These are phyloP conservation scores for Plasmodium vivax DNA, from an alignment of 169 alveolate genomes.

Conservation along the genomic window DNA sequence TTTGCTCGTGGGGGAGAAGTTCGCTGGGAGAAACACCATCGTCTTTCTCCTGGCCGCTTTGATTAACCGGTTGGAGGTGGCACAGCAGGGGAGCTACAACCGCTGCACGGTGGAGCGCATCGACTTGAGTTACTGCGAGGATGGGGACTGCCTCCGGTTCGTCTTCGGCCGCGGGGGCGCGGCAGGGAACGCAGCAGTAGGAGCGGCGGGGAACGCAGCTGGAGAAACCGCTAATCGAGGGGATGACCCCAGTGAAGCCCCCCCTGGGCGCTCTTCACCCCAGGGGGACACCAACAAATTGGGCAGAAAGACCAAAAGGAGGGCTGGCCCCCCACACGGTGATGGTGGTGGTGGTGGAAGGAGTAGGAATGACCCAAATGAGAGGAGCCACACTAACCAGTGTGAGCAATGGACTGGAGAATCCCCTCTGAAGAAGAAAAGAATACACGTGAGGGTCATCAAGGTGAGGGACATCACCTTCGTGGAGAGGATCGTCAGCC, in stretches of 20 bases:
- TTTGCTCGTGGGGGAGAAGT: conserved; percentile 31
- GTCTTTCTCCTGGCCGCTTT: background rate
- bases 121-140: conserved; percentile 4
- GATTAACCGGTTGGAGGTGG: background rate
- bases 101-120: conserved; percentile 12
- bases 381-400: background rate
- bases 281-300: background rate
- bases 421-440: background rate
- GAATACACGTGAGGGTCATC: background rate
- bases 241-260: background rate
- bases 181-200: too few relatives aligned
- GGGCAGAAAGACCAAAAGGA: background rate
- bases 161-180: background rate
- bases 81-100: background rate
- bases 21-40: conserved; percentile 26
- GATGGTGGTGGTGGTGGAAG: too few relatives aligned
- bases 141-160: conserved; percentile 1
- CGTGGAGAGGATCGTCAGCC: conserved; percentile 22
- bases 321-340: background rate
- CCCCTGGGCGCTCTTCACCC: background rate
- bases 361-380: background rate
- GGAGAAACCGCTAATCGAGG: background rate
- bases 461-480: background rate
- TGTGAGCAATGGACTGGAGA: background rate
- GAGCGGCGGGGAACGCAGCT: background rate